Percentiles rank a stretch among this genome's conserved stretches.
Conservation (phyloP, 2,329 filamentous ascomycete species). For the Malbranchea zuffiana region DNA sequence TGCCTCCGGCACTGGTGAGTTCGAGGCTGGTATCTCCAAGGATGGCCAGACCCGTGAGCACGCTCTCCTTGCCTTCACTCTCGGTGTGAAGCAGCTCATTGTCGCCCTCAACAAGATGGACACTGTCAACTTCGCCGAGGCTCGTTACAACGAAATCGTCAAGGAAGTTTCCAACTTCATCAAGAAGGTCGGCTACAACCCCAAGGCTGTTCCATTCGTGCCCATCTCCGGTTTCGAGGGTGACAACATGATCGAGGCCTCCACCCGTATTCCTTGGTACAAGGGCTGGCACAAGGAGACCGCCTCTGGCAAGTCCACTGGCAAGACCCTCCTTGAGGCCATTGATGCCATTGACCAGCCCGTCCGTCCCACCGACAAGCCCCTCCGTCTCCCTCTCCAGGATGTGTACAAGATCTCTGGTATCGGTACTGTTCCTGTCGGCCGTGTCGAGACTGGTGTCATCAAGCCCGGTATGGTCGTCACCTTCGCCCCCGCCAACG, state of each 20-base stretch:
- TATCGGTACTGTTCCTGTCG: constrained; percentile 99
- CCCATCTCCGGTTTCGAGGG: constrained; percentile 99
- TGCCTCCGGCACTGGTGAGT: constrained; percentile 99
- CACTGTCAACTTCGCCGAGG: constrained; percentile 96
- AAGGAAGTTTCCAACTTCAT: constrained; percentile 99
- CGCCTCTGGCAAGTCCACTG: constrained; percentile 72
- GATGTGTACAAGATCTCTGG: constrained; percentile 99
- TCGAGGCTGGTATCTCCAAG: constrained; percentile 99
- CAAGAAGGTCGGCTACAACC: constrained; percentile 99
- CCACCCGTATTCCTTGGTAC: constrained; percentile 98
- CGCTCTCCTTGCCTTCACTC: constrained; percentile 98
- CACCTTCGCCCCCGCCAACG: constrained; percentile 95
- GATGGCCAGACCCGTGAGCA: constrained; percentile 99
- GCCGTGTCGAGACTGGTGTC: constrained; percentile 99
- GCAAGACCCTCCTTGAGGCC: constrained; percentile 98
- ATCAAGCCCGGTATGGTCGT: constrained; percentile 79
- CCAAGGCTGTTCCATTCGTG: constrained; percentile 96
- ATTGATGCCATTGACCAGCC: constrained; percentile 94
- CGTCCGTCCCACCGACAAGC: constrained; percentile 93
- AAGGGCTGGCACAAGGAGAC: constrained; percentile 99
- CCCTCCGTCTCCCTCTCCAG: constrained; percentile 99
- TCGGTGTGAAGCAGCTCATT: constrained; percentile 99
- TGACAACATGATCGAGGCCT: constrained; percentile 95
- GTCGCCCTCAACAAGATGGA: constrained; percentile 99
- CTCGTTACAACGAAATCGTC: constrained; percentile 96